Percentiles rank a stretch among this genome's conserved stretches.
These are phyloP conservation scores for Hamigera avellanea DNA, from an alignment of 495 filamentous ascomycete species.

Conservation along the genomic window DNA sequence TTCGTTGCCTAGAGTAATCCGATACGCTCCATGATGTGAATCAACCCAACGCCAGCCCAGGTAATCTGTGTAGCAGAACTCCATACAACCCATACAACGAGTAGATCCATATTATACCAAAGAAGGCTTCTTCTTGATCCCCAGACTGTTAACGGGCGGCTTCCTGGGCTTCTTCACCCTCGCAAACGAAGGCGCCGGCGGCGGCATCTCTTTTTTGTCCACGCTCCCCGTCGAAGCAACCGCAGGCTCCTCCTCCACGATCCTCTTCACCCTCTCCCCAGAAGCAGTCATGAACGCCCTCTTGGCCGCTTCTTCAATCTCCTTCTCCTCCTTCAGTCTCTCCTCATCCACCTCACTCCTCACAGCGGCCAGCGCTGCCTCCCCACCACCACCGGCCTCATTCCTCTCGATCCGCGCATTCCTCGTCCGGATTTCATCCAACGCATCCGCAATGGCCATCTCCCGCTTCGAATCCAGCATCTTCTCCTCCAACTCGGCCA, in stretches of 20 bases:
- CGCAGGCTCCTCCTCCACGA: slow-evolving; percentile 31
- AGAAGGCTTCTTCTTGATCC: slow-evolving; percentile 82
- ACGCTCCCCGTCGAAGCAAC: slow-evolving; percentile 7
- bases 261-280: slow-evolving; percentile 41
- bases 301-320: slow-evolving; percentile 77
- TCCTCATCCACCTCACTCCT: slow-evolving; percentile 42
- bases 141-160: slow-evolving; percentile 54
- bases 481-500: slow-evolving; percentile 71
- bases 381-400: slow-evolving; percentile 42
- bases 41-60: too few relatives aligned
- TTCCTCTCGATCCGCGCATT: slow-evolving; percentile 79
- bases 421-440: slow-evolving; percentile 86
- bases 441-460: slow-evolving; percentile 91
- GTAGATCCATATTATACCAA: slow-evolving; percentile 19
- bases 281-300: slow-evolving; percentile 61
- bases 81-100: not conserved
- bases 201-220: slow-evolving; percentile 22
- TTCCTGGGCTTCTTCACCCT: slow-evolving; percentile 77
- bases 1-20: too few relatives aligned
- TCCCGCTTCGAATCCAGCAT: slow-evolving; percentile 89
- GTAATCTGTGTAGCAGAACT: not conserved
- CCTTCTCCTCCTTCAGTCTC: slow-evolving; percentile 53
- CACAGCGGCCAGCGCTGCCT: slow-evolving; percentile 32
- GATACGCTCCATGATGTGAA: too few relatives aligned
- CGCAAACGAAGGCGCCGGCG: slow-evolving; percentile 62